Conservation (phyloP, 2,329 filamentous ascomycete genomes). For the Dryadomyces sulphureus region DNA sequence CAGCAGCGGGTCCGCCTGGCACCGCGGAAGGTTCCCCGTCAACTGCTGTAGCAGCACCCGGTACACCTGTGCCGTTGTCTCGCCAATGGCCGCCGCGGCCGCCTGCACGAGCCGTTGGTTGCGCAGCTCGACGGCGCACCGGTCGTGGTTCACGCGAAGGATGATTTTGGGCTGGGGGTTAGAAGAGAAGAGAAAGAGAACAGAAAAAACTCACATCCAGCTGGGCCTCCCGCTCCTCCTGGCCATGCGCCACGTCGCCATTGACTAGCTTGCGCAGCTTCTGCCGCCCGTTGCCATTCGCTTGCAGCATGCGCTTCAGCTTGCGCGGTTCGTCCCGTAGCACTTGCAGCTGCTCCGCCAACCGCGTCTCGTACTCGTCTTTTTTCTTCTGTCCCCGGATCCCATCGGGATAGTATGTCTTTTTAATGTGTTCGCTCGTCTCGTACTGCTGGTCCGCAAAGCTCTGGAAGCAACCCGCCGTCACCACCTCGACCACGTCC, state of each 20-base stretch:
- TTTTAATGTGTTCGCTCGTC: constrained; percentile 47
- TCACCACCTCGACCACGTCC: constrained; percentile 54
- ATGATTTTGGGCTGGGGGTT: constrained; percentile 49
- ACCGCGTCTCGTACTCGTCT: constrained; percentile 41
- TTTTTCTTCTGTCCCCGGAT: constrained; percentile 52
- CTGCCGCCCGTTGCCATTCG: constrained; percentile 20
- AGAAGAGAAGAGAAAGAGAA: constrained; percentile 8
- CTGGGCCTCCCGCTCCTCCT: constrained; percentile 22
- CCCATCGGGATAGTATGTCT: constrained; percentile 34
- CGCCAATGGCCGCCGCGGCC: constrained; percentile 54
- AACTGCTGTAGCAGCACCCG: constrained; percentile 55
- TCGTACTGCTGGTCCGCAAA: constrained; percentile 45
- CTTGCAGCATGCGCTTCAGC: constrained; percentile 36
- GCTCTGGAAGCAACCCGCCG: constrained; percentile 39
- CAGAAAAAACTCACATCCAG: constrained; percentile 33
- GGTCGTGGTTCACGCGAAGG: constrained; percentile 71
- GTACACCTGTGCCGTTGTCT: constrained; percentile 66
- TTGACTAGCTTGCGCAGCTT: constrained; percentile 43
- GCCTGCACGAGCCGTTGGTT: constrained; percentile 64
- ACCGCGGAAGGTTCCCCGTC: constrained; percentile 53
- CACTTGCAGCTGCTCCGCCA: constrained; percentile 37
- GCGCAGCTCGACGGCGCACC: constrained; percentile 67
- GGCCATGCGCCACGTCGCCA: constrained; percentile 23
- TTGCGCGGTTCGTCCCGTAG: constrained; percentile 36
- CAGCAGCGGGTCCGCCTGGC: constrained; percentile 42